Evolutionary conservation across 179 eudicot species (phyloP), one percentile per base, ranked within the genome.

Genomic region (Gypsophila paniculata): DNA sequence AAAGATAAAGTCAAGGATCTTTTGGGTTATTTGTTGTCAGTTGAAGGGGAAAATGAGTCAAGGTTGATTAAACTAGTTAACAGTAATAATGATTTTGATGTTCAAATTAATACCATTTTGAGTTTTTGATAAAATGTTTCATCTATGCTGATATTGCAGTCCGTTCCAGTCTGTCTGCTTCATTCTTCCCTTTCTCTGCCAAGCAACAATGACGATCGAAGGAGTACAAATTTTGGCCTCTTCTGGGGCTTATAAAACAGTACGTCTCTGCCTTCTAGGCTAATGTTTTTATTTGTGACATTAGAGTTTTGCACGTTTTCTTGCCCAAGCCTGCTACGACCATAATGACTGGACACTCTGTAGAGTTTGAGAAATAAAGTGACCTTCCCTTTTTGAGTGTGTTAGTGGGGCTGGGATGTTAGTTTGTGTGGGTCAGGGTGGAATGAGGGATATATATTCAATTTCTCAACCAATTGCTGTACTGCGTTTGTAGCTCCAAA

Each of bases 111-210:
- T 22, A 32, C 62, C 36, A 34, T 19, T 18, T 36, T 63, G 17
- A 22, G 21, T 52, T 25, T 39, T 53, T 57, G 70, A 12, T 69
- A 48, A 49, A 54, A 51, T 67, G 42, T 46, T 44, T 55, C 42
- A 46, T 61, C 55, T 69, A 25, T 65, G 70, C 51, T 72, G 51
- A 25, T 61, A 60, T 85, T 79, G 54, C 87, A 93, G 99, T 68
- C 91, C 99, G 72, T 90, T 86, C 69, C 77, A 70, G 21, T 85
- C 95, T 4, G 62, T 84, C 66, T 86, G 91, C 85, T 94, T 94
- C 81, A 76, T 91, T 90, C 91, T 94, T 80, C 99, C 97, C 32
- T 68, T 94, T 86, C 78, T 94, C 62, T 94, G 96, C 77, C 99
- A 94, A 84, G 79, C 80, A 70, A 94, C 99, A 71, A 87, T 90